Evolutionary conservation across 73 alveolate species (phyloP), one percentile per base, ranked within the genome.

Genomic region (Symbiodinium pilosum): DNA sequence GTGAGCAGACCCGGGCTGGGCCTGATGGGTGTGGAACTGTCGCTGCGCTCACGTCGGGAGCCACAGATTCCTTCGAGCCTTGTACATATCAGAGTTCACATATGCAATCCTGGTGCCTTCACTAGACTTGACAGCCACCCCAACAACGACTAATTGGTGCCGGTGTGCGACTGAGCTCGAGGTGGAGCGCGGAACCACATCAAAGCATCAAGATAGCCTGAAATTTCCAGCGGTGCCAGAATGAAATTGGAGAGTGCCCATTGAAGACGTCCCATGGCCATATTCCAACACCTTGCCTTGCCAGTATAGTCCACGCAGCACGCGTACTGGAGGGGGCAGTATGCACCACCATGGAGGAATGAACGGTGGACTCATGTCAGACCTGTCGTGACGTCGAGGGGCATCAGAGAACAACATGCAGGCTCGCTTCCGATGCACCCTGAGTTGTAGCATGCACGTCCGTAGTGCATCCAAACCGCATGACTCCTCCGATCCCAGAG

Each of bases 331-430:
- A 30, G 95, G 95, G 51, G 95, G 95, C 38, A 89, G 95, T 43
- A 89, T 89, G 40, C 95, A 89, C 95, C 95, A 89, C 95, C 95
- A 89, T 4, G 95, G 95, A 12, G 95, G 95, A 84, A 89, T 89
- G 86, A 89, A 42, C 39, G 95, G 95, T n/a, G 95, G 95, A 32
- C 95, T 86, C 44, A 89, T 89, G 47, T 89, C 95, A 3, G 95
- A 89, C 95, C 86, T 89, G 3, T n/a, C n/a, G n/a, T n/a, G n/a
- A n/a, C n/a, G n/a, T n/a, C n/a, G n/a, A n/a, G n/a, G n/a, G n/a
- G n/a, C n/a, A n/a, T n/a, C n/a, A n/a, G n/a, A n/a, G n/a, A n/a
- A n/a, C n/a, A n/a, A n/a, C n/a, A n/a, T n/a, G n/a, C n/a, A n/a
- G n/a, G n/a, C n/a, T n/a, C n/a, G n/a, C n/a, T n/a, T n/a, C n/a